Conservation (phyloP, 2,329 filamentous ascomycete species). For the Exophiala sideris region DNA sequence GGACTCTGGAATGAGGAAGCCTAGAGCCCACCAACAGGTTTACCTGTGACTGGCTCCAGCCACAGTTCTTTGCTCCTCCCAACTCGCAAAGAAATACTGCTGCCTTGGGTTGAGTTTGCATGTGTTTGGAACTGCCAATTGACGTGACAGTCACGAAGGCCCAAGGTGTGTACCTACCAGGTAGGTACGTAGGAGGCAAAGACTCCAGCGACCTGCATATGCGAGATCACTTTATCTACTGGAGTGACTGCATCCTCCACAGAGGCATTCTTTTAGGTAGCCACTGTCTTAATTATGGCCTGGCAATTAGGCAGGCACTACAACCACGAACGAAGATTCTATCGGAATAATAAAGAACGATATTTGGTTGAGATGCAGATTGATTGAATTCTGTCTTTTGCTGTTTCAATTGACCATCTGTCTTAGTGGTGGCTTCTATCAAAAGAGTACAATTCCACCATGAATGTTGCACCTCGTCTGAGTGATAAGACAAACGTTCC, state of each 20-base stretch:
- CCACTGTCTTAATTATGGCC: no score
- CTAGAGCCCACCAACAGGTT: neutral
- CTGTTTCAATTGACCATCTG: constrained; percentile 12
- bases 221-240: no score
- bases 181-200: no score
- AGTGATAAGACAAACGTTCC: constrained; percentile 9
- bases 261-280: no score
- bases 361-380: neutral
- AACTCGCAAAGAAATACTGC: neutral
- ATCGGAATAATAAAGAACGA: neutral
- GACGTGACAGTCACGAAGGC: no score
- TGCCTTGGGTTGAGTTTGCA: neutral
- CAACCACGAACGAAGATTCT: neutral
- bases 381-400: constrained; percentile 1
- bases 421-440: constrained; percentile 8
- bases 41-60: constrained; percentile 3
- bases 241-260: no score
- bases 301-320: no score
- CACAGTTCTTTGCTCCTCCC: neutral
- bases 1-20: constrained; percentile 1
- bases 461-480: constrained; percentile 8
- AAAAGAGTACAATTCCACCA: constrained; percentile 7
- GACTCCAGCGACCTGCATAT: no score
- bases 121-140: neutral
- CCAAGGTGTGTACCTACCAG: no score